Conservation (phyloP, 2,329 filamentous ascomycete genomes). For the Colletotrichum eleusines region DNA sequence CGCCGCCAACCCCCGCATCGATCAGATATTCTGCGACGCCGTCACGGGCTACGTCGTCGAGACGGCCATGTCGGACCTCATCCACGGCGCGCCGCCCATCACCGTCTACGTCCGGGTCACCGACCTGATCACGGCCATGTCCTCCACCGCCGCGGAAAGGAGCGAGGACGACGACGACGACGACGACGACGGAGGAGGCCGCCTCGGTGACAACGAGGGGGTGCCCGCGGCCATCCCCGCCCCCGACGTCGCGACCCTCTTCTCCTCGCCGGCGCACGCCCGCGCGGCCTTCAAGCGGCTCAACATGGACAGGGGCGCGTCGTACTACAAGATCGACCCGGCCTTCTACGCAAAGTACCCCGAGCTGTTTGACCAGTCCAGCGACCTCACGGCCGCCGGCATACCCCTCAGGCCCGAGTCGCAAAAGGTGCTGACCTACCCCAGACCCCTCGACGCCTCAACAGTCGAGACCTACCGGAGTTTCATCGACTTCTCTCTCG, state of each 20-base stretch:
- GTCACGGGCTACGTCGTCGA: constrained; percentile 51
- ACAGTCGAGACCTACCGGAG: constrained; percentile 50
- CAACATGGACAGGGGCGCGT: constrained; percentile 50
- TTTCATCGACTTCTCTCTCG: constrained; percentile 50
- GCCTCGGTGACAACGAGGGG: neutral
- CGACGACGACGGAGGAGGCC: neutral
- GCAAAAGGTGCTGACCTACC: constrained; percentile 48
- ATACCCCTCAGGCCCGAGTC: constrained; percentile 45
- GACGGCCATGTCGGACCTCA: constrained; percentile 47
- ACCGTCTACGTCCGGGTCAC: constrained; percentile 49
- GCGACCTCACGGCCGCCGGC: constrained; percentile 46
- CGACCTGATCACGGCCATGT: constrained; percentile 47
- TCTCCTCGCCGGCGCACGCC: constrained; percentile 45
- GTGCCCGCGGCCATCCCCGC: constrained; percentile 43
- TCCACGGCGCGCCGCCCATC: constrained; percentile 45
- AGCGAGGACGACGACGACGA: no score
- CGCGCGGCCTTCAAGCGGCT: constrained; percentile 46
- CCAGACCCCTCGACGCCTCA: constrained; percentile 45
- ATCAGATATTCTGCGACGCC: constrained; percentile 51
- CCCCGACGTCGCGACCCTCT: constrained; percentile 44
- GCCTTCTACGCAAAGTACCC: constrained; percentile 50
- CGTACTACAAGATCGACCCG: constrained; percentile 51
- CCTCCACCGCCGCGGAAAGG: neutral
- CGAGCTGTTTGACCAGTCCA: constrained; percentile 47
- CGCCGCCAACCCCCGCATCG: constrained; percentile 49